phyloP scores from a whole-genome alignment of 148 eudicot genomes.

The Cornus suecica region DNA sequence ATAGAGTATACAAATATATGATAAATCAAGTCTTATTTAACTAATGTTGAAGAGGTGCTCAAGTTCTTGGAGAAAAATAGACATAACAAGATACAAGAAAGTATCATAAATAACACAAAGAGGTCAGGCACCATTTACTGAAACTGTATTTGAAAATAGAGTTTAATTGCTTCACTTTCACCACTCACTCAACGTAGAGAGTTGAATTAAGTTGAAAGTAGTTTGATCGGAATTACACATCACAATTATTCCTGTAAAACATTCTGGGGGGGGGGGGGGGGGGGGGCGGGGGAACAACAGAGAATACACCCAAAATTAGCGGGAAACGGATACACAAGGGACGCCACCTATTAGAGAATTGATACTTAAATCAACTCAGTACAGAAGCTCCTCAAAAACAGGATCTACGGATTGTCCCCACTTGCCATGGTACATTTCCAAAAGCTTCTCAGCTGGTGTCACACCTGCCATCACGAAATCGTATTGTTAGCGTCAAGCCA shows the following conservation, averaged over 20 bases:
- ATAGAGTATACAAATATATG: no score
- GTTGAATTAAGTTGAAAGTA: background rate
- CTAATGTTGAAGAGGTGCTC: background rate
- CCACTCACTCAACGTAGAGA: background rate
- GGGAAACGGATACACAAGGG: background rate
- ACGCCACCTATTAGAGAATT: background rate
- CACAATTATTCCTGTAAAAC: no score
- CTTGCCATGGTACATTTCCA: slow-evolving; percentile 80
- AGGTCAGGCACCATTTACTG: background rate
- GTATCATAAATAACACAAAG: background rate
- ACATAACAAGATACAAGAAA: background rate
- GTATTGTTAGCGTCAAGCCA: background rate
- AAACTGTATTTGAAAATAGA: no score
- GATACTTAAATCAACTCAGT: slow-evolving; percentile 35
- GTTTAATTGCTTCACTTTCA: background rate
- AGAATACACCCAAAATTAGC: background rate
- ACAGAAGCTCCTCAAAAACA: slow-evolving; percentile 84
- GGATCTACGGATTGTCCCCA: slow-evolving; percentile 93
- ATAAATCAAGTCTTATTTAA: no score
- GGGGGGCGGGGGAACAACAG: background rate
- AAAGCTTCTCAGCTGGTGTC: slow-evolving; percentile 95
- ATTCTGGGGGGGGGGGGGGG: background rate
- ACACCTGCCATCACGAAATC: slow-evolving; percentile 45
- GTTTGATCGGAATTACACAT: background rate
- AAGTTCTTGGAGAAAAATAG: background rate